Evolutionary conservation across 768 basidiomycete genomes (phyloP).

Genomic region (Suillus subalutaceus): DNA sequence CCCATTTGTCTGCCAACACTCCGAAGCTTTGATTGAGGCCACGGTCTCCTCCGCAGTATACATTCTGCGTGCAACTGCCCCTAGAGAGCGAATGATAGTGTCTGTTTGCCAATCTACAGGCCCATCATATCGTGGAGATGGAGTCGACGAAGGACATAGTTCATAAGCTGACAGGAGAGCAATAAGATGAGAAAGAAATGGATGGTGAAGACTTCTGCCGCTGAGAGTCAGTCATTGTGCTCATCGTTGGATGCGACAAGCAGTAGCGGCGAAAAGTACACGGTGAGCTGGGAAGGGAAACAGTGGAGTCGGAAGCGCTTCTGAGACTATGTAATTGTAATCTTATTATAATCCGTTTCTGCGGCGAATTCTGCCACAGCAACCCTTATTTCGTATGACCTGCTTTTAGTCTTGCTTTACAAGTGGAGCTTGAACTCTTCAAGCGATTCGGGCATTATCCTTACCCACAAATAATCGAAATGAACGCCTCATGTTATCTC

Average conservation of each 20-base stretch:
- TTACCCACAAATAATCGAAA: background rate
- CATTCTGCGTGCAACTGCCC: constrained; percentile 55
- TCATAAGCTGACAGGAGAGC: constrained; percentile 63
- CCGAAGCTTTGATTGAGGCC: constrained; percentile 41
- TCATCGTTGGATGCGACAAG: constrained; percentile 36
- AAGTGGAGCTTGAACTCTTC: constrained; percentile 9
- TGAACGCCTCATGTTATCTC: constrained; percentile 4
- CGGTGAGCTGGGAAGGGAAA: background rate
- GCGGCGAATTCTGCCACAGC: constrained; percentile 5
- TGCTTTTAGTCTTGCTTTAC: background rate
- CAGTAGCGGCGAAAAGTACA: constrained; percentile 6
- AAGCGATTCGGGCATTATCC: background rate
- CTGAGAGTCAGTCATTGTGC: constrained; percentile 29
- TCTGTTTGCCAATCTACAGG: constrained; percentile 62
- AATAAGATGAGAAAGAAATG: constrained; percentile 57
- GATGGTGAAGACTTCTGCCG: constrained; percentile 29
- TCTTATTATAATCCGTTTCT: constrained; percentile 13
- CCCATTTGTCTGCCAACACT: constrained; percentile 35
- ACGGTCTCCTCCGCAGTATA: constrained; percentile 55
- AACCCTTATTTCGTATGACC: constrained; percentile 5
- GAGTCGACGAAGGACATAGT: constrained; percentile 51
- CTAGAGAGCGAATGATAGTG: constrained; percentile 54
- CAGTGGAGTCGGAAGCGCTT: constrained; percentile 5
- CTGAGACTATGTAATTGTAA: constrained; percentile 8
- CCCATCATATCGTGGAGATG: constrained; percentile 57